Percentiles rank a stretch among this genome's conserved stretches.
Conservation (phyloP, 2,329 filamentous ascomycete genomes). For the Penicillium sp. region DNA sequence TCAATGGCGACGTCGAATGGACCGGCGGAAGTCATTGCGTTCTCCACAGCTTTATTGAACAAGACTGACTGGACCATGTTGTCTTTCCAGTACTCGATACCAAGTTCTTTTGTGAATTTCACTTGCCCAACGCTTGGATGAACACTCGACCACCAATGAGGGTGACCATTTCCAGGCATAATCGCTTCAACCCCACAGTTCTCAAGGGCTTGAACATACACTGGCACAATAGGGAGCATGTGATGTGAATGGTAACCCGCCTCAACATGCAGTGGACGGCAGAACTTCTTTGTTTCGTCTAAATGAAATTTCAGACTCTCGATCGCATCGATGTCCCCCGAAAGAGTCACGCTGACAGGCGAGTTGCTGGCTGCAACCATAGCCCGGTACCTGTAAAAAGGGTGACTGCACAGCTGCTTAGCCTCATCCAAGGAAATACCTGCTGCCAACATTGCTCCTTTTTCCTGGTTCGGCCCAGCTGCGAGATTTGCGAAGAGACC, state of each 20-base stretch:
- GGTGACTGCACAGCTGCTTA: neutral
- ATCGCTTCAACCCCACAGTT: neutral
- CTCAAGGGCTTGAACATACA: neutral
- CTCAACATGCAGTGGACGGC: conserved; percentile 22
- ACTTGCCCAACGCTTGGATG: neutral
- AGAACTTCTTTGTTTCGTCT: conserved; percentile 17
- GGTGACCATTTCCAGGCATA: neutral
- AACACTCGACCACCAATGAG: conserved; percentile 10
- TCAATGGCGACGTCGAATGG: conserved; percentile 20
- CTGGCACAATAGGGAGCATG: conserved; percentile 12
- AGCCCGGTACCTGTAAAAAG: neutral
- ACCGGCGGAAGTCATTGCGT: conserved; percentile 6
- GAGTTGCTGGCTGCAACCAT: conserved; percentile 20
- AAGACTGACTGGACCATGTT: conserved; percentile 37
- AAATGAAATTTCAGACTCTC: conserved; percentile 22
- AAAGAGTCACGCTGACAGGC: conserved; percentile 19
- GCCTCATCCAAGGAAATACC: conserved; percentile 4
- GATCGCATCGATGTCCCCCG: conserved; percentile 21
- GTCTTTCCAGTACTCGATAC: conserved; percentile 31
- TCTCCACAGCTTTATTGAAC: conserved; percentile 30
- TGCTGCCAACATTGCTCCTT: conserved; percentile 17
- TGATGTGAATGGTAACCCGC: conserved; percentile 29
- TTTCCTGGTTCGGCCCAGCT: neutral
- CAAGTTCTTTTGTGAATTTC: neutral
- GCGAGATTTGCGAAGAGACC: conserved; percentile 20